Evolutionary conservation across 352 stramenopile genomes (phyloP), one percentile per base, ranked within the genome.

Genomic region (Phytopythium oedochilum): DNA sequence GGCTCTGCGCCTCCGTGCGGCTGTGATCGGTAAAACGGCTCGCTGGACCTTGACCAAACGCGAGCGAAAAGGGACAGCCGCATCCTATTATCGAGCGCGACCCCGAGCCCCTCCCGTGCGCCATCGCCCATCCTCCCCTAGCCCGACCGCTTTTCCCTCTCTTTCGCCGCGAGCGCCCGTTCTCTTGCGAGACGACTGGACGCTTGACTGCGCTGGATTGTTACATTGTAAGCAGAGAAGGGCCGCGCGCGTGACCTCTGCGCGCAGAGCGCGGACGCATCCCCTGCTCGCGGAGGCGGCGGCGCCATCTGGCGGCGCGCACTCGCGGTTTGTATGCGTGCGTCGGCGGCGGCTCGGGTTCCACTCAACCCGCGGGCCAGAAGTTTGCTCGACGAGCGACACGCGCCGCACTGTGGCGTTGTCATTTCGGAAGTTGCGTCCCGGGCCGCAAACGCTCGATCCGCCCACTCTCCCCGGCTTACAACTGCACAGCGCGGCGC

Each of bases 401-500:
- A 83, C 61, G 61, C 57, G 59, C 61, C 64, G 39, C 54, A 10
- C 38, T 51, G 52, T 57, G 55, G 55, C 28, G 65, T 74, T 72
- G 73, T 73, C 73, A 83, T 83, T 83, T 69, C 57, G 61, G 59
- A 83, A 80, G 68, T 80, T 83, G 70, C 73, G 63, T 25, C 53
- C 65, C 68, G 68, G 61, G 68, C 59, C 51, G 61, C 71, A 77
- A 58, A 50, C 54, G 63, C 47, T 57, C 54, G 32, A 35, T 31
- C 25, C 26, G 46, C 45, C 40, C 32, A 47, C 32, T 59, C 57
- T 25, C 53, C 26, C 29, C 34, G 34, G 28, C 57, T 61, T 45
- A 51, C 49, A 50, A 55, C 44, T 28, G 38, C 25, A 32, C 35
- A 23, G 46, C 36, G 26, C 29, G n/a, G n/a, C n/a, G 39, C 11